A percentile compares a stretch with the other conserved stretches of the same genome.
phyloP scores from a whole-genome alignment of 495 filamentous ascomycete species.

The Staphylotrichum longicolle region DNA sequence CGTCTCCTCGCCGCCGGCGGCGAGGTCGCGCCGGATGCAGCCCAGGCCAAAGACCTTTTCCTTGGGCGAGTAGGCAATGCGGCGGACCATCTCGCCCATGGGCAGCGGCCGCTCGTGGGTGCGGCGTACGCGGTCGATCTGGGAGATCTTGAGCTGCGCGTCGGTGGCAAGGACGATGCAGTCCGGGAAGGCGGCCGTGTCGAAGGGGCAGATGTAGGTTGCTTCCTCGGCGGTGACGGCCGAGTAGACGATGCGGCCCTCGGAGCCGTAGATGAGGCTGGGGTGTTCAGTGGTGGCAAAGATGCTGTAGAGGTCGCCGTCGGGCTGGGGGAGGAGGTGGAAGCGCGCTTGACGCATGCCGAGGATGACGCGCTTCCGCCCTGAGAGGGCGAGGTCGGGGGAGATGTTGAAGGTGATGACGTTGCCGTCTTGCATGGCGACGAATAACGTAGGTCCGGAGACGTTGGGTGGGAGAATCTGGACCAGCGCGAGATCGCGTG shows the following conservation, averaged over 20 bases:
- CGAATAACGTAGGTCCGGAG: constrained; percentile 69
- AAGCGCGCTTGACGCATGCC: constrained; percentile 83
- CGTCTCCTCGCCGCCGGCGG: constrained; percentile 49
- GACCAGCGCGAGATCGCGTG: constrained; percentile 75
- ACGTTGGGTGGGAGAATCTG: constrained; percentile 58
- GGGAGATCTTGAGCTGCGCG: constrained; percentile 71
- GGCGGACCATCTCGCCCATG: constrained; percentile 78
- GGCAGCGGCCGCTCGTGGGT: constrained; percentile 80
- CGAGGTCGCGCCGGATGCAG: constrained; percentile 64
- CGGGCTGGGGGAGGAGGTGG: constrained; percentile 65
- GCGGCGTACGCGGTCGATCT: constrained; percentile 78
- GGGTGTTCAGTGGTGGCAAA: constrained; percentile 94
- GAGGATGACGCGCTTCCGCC: constrained; percentile 76
- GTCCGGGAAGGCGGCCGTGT: constrained; percentile 74
- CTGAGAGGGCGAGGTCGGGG: constrained; percentile 57
- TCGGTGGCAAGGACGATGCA: constrained; percentile 78
- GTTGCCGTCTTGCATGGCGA: constrained; percentile 93
- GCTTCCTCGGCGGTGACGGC: constrained; percentile 92
- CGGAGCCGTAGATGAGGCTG: constrained; percentile 83
- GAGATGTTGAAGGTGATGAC: constrained; percentile 84
- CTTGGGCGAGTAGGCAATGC: constrained; percentile 78
- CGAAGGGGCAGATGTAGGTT: constrained; percentile 74
- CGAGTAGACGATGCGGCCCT: constrained; percentile 87
- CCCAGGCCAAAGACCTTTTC: constrained; percentile 85
- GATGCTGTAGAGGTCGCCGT: constrained; percentile 59